Evolutionary conservation across 108 stramenopile genomes (phyloP), one percentile per base, ranked within the genome.

Genomic region (Conticribra weissflogii): DNA sequence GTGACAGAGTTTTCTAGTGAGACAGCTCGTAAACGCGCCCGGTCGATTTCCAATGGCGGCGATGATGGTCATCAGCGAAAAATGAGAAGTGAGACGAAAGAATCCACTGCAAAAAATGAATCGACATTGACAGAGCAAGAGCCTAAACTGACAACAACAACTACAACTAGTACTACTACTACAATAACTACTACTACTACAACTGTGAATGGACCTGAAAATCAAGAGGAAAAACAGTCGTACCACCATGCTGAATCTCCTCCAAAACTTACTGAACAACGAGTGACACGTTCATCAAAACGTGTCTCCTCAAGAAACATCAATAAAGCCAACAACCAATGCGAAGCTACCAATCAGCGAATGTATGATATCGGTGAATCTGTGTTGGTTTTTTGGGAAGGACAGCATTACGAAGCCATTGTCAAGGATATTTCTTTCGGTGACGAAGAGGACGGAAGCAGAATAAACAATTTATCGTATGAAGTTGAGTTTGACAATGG

Each of bases 401-500:
- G 47, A 0, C 50, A 53, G 28, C 27, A 53, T 32, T 59, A 50
- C 55, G 63, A 33, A 32, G 72, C 63, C 4, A 73, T 73, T 65
- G 63, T 73, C 3, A 73, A 73, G 36, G 52, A 73, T 65, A 63
- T 73, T 2, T 46, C 48, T 57, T 49, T 33, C 45, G 59, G 51
- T 28, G 27, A 28, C 46, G 59, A 62, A 31, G 44, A 27, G 46
- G 36, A 46, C 18, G 50, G 31, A 2, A 51, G 29, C 1, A n/a
- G n/a, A n/a, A n/a, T n/a, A n/a, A 63, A 46, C 18, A 44, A 58
- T 49, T 17, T 0, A 30, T 24, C 25, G 22, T 71, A 71, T 54
- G 70, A 71, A 51, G 70, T 71, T 44, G 70, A 71, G 54, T 62
- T 71, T 61, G 45, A 56, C 54, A 48, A 71, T 61, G 70, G 70